Base-by-base conservation (phyloP, 2,329 filamentous ascomycete genomes). In the Metarhizium guizhouense region DNA sequence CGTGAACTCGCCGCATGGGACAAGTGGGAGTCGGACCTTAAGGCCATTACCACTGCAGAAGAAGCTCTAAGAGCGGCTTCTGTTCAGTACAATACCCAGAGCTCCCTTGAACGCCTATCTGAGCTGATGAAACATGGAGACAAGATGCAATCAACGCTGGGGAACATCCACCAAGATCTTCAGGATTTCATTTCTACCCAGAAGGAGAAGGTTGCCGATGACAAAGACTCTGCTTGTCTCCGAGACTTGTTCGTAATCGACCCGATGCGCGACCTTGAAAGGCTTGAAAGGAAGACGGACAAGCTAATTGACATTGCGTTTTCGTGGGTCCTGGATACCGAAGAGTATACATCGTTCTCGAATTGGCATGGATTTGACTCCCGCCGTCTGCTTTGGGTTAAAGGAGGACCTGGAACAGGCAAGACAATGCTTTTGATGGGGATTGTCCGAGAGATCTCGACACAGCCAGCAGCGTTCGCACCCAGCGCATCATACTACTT, bases 361-460 rank as follows among this genome's bases (percentile, higher is more conserved):
- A 48, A 61, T 34, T 72, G 68, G 68, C 62, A 58, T 6, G 55
- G 63, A 13, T 52, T 60, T 50, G 8, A 56, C n/a, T 38, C 61
- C 3, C 58, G 56, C 43, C 62, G 61, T 25, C 53, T 70, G 25
- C 61, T 71, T 0, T 72, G 68, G 69, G 61, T 72, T 6, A 68
- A 66, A 20, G 69, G 67, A 6, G 60, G 65, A n/a, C 65, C 68
- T 3, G 68, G 68, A n/a, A 72, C 67, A 40, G 69, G 70, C 32
- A 72, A 72, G 55, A 71, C 68, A 0, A 72, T 71, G 68, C 60
- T 71, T 20, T 59, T 69, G n/a, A 65, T 60, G 18, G 63, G 64
- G 18, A 66, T 67, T 45, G 61, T 66, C 18, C 51, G 67, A 29
- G 57, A 69, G 49, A 51, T 69, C 36, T 51, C 51, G 14, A 51